Conservation (phyloP, 2,329 filamentous ascomycete genomes). For the Colletotrichum horii region DNA sequence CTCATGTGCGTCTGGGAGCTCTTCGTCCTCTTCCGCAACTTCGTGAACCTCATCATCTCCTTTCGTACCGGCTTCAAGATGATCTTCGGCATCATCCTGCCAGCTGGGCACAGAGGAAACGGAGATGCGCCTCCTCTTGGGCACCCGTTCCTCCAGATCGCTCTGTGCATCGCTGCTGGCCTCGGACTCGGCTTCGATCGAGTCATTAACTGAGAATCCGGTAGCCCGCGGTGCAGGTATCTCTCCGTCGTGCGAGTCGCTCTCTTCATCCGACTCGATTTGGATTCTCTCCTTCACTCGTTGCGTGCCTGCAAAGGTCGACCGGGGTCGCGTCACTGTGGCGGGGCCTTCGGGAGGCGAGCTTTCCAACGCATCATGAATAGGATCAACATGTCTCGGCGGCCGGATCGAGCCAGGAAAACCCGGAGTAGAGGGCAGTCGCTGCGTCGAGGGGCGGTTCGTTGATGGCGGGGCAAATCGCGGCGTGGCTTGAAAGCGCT, state of each 20-base stretch:
- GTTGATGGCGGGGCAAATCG: slow-evolving; percentile 41
- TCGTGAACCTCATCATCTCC: background rate
- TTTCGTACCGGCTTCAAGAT: background rate
- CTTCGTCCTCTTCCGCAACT: background rate
- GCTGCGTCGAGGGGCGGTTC: slow-evolving; percentile 25
- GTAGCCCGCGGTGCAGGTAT: background rate
- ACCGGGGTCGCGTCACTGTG: background rate
- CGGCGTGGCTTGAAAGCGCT: slow-evolving; percentile 42
- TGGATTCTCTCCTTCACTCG: slow-evolving; percentile 24
- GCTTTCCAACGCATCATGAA: slow-evolving; percentile 13
- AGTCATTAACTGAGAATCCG: background rate
- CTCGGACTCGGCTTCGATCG: slow-evolving; percentile 25
- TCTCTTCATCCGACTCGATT: slow-evolving; percentile 16
- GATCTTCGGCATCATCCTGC: background rate
- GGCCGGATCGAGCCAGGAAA: slow-evolving; percentile 21
- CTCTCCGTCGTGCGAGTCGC: slow-evolving; percentile 27
- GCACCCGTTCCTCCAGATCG: background rate
- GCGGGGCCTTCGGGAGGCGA: background rate
- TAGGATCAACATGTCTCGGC: slow-evolving; percentile 26
- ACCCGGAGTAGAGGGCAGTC: slow-evolving; percentile 7
- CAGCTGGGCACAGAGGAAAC: slow-evolving; percentile 20
- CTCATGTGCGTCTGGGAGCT: background rate
- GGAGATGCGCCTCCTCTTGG: slow-evolving; percentile 21
- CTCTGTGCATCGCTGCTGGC: slow-evolving; percentile 1
- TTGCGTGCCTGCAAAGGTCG: background rate